phyloP scores from a whole-genome alignment of 805 yeast species.

The Starmerella scarabaei region DNA sequence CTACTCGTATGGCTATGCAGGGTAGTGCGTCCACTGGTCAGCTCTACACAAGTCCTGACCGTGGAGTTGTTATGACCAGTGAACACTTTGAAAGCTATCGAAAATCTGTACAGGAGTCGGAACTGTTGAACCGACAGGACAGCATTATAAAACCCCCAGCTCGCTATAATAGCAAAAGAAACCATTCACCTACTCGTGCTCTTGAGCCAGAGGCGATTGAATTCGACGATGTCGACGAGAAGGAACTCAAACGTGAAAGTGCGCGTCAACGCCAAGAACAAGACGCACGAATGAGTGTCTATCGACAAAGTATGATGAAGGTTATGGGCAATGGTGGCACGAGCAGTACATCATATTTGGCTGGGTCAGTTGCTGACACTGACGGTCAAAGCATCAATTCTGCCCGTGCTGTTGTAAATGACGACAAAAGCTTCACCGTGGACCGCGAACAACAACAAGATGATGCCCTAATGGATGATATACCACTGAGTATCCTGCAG shows the following conservation, averaged over 20 bases:
- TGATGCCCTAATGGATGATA: constrained; percentile 28
- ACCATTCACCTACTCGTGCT: not conserved
- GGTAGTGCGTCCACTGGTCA: constrained; percentile 12
- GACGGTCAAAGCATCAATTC: constrained; percentile 1
- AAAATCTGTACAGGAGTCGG: constrained; percentile 13
- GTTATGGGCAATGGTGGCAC: constrained; percentile 28
- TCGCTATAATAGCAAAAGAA: constrained; percentile 1
- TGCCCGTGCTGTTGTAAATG: not conserved
- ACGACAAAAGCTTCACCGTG: not conserved
- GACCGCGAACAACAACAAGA: constrained; percentile 16
- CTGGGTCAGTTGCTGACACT: constrained; percentile 2
- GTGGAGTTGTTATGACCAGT: constrained; percentile 21
- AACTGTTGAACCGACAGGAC: constrained; percentile 15
- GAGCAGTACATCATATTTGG: too few species aligned
- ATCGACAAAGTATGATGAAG: constrained; percentile 32
- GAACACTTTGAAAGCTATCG: constrained; percentile 22
- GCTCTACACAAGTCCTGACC: constrained; percentile 11
- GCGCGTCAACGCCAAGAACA: constrained; percentile 26
- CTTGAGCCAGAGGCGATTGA: constrained; percentile 13
- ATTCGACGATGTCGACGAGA: constrained; percentile 31
- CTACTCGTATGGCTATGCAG: constrained; percentile 17
- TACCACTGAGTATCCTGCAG: constrained; percentile 31
- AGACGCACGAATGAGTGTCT: constrained; percentile 31
- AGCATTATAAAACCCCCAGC: constrained; percentile 2
- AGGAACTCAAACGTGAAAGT: constrained; percentile 14